Evolutionary conservation across 192 early-diverging fungal genomes (phyloP), one percentile per base, ranked within the genome.

Genomic region (Coemansia interrupta): DNA sequence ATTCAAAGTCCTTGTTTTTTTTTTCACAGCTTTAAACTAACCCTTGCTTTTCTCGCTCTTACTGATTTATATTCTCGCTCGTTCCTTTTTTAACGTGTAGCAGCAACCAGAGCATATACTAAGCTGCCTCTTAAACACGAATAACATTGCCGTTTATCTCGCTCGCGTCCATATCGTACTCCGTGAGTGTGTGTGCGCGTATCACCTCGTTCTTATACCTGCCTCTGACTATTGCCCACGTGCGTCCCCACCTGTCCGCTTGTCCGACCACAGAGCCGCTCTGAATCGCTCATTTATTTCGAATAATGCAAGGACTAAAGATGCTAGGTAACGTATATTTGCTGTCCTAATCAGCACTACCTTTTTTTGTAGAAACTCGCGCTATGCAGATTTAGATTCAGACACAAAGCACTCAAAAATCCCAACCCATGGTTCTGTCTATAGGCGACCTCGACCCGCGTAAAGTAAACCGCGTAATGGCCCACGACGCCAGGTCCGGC

Each of bases 401-500:
- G n/a, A 41, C 36, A 32, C 45, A 29, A 40, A 40, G 10, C 2
- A 18, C 42, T 14, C 32, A 13, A 18, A 24, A 13, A 11, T 5
- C 26, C 14, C 3, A 18, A n/a, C n/a, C 39, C 19, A n/a, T 24
- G 17, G 13, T 22, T 23, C 28, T 56, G 49, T 12, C n/a, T 55
- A 28, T 71, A 73, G 74, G 67, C 38, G 74, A 73, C 51, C 56
- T 78, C 49, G 88, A 90, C 72, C 81, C 84, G 8, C 70, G 71
- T 54, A 90, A 89, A 71, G 65, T 90, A 42, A 81, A 87, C 69
- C 83, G 83, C 63, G 85, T 94, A 18, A 80, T 83, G 51, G 95
- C 95, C 8, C 90, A 89, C 65, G 91, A 94, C 55, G 94, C 92
- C 61, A 88, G 82, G 62, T 89, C 89, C 13, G 91, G 89, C 36